phyloP scores from a whole-genome alignment of 495 filamentous ascomycete species.

The Oleoguttula mirabilis region DNA sequence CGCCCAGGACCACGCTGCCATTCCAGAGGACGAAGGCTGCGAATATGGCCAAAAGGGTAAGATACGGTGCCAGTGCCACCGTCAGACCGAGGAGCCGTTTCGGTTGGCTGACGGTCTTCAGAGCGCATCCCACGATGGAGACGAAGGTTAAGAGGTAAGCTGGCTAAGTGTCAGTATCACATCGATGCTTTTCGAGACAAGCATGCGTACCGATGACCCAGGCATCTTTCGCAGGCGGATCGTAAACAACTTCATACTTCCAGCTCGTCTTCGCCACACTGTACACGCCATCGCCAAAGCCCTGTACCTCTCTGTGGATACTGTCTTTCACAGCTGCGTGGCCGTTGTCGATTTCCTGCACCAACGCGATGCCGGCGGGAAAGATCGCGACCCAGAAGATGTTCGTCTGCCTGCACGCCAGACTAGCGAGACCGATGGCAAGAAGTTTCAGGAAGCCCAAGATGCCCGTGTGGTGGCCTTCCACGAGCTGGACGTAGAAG shows the following conservation, averaged over 20 bases:
- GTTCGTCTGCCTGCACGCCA: conserved; percentile 85
- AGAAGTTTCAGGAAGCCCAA: conserved; percentile 10
- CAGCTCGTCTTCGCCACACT: conserved; percentile 23
- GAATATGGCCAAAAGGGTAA: conserved; percentile 57
- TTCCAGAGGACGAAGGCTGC: conserved; percentile 72
- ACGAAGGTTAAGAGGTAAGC: conserved; percentile 49
- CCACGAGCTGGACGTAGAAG: conserved; percentile 27
- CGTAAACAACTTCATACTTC: conserved; percentile 40
- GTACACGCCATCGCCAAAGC: conserved; percentile 13
- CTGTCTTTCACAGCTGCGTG: conserved; percentile 4
- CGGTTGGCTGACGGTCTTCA: conserved; percentile 36
- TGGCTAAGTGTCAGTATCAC: conserved; percentile 39
- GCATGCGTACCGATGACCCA: conserved; percentile 34
- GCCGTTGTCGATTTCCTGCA: conserved; percentile 31
- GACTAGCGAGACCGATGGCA: conserved; percentile 42
- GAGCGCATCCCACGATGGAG: conserved; percentile 36
- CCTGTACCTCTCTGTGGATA: conserved; percentile 7
- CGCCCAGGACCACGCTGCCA: conserved; percentile 80
- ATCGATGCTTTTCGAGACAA: too few species aligned
- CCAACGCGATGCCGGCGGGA: conserved; percentile 61
- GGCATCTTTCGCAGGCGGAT: conserved; percentile 36
- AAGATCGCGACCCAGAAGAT: conserved; percentile 90
- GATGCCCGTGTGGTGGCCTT: not conserved
- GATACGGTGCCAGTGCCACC: conserved; percentile 48
- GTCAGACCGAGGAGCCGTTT: conserved; percentile 40